Evolutionary conservation across 257 asterid species (phyloP).

Genomic region (Sherardia arvensis): DNA sequence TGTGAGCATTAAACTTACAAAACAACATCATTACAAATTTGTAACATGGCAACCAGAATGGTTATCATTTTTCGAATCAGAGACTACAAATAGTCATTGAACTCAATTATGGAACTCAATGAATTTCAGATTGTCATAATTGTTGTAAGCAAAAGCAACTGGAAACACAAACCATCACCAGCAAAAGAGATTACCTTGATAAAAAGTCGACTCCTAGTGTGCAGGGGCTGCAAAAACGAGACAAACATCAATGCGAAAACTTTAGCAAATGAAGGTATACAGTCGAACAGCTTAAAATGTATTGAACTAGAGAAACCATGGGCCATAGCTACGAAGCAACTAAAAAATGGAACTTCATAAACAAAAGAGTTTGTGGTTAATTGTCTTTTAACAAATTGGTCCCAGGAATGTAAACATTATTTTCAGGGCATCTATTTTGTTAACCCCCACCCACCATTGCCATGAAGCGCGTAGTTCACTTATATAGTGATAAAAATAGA

Average conservation of each 20-base stretch:
- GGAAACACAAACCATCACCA: not conserved
- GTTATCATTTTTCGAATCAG: not conserved
- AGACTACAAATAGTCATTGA: not conserved
- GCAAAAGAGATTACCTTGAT: constrained; percentile 55
- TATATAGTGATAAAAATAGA: not conserved
- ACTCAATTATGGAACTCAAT: not conserved
- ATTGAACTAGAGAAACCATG: not conserved
- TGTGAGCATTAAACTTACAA: constrained; percentile 6
- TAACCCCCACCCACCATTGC: not conserved
- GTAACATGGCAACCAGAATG: not conserved
- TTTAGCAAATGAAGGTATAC: constrained; percentile 3
- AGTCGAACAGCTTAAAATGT: not conserved
- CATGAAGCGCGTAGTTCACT: not conserved
- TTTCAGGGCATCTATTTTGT: not conserved
- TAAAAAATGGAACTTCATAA: not conserved
- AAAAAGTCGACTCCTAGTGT: constrained; percentile 65
- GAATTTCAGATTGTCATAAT: no score
- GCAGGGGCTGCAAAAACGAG: constrained; percentile 62
- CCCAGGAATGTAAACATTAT: no score
- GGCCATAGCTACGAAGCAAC: not conserved
- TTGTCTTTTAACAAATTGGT: not conserved
- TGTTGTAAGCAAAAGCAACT: no score
- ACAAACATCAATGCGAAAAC: constrained; percentile 12
- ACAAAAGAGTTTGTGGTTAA: not conserved
- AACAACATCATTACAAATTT: not conserved